These are phyloP conservation scores for Scedosporium aurantiacum DNA, from an alignment of 2,329 filamentous ascomycete species.

Conservation along the genomic window DNA sequence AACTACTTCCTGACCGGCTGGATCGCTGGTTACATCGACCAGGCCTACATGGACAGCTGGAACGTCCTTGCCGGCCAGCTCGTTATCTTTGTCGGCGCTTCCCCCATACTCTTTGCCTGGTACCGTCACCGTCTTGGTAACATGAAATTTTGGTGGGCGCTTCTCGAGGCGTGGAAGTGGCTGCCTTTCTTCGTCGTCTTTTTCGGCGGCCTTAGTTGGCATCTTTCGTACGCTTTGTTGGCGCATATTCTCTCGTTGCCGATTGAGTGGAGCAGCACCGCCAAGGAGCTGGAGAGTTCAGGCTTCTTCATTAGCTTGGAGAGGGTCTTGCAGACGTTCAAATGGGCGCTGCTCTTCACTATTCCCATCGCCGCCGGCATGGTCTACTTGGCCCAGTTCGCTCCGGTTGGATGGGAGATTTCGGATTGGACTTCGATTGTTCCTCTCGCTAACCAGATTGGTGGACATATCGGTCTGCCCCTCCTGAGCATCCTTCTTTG, in stretches of 20 bases:
- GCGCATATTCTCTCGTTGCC: slow-evolving; percentile 77
- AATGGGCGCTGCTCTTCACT: slow-evolving; percentile 22
- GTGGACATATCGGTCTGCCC: neutral
- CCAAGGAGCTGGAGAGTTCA: slow-evolving; percentile 70
- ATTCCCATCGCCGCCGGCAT: slow-evolving; percentile 14
- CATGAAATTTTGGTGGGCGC: slow-evolving; percentile 42
- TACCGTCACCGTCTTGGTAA: slow-evolving; percentile 65
- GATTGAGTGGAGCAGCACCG: slow-evolving; percentile 77
- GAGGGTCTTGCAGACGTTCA: slow-evolving; percentile 57
- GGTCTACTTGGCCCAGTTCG: slow-evolving; percentile 17
- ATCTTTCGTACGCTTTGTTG: slow-evolving; percentile 69
- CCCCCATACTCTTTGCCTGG: slow-evolving; percentile 59
- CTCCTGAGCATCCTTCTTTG: neutral
- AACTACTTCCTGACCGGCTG: slow-evolving; percentile 71
- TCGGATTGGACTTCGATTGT: slow-evolving; percentile 3
- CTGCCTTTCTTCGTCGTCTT: slow-evolving; percentile 66
- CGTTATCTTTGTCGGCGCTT: slow-evolving; percentile 65
- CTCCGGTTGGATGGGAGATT: slow-evolving; percentile 17
- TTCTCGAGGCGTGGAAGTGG: slow-evolving; percentile 62
- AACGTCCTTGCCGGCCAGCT: slow-evolving; percentile 72
- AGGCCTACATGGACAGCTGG: slow-evolving; percentile 72
- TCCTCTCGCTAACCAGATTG: neutral
- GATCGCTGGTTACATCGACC: slow-evolving; percentile 67
- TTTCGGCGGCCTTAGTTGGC: slow-evolving; percentile 71
- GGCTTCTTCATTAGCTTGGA: slow-evolving; percentile 80